Evolutionary conservation across 805 yeast species (phyloP).

Genomic region (Lipomyces starkeyi): DNA sequence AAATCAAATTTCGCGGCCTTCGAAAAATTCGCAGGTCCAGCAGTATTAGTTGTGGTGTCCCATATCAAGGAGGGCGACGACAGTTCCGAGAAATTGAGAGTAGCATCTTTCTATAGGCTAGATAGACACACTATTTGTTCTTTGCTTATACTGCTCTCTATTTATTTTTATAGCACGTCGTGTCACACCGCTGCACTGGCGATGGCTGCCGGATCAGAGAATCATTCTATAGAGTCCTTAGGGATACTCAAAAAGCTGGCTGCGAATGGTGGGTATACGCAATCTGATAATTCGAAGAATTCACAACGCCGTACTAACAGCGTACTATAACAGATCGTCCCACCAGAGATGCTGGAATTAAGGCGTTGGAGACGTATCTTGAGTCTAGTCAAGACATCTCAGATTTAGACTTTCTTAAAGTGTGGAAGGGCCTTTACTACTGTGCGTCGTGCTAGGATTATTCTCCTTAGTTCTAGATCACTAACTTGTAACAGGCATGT

Average conservation of each 20-base stretch:
- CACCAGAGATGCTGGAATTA: constrained; percentile 33
- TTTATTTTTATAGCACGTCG: no score
- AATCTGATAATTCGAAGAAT: background rate
- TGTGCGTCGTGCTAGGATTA: constrained; percentile 19
- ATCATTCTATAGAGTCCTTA: constrained; percentile 3
- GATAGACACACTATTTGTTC: no score
- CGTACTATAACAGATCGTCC: constrained; percentile 30
- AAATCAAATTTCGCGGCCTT: no score
- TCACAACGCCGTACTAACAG: background rate
- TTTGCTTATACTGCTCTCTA: no score
- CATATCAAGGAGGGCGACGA: no score
- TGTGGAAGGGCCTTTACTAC: constrained; percentile 96
- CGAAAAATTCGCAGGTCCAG: no score
- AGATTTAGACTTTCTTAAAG: constrained; percentile 67
- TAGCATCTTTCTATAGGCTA: no score
- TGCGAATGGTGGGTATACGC: constrained; percentile 61
- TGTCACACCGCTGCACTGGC: no score
- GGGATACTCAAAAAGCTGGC: constrained; percentile 78
- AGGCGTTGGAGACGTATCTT: constrained; percentile 11
- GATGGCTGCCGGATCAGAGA: background rate
- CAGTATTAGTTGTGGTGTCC: no score
- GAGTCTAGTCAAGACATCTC: constrained; percentile 16
- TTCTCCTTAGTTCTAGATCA: background rate
- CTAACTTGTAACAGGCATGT: constrained; percentile 62
- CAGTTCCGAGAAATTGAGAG: no score